Conservation (phyloP, 257 asterid genomes). For the Thymus mandschuricus region DNA sequence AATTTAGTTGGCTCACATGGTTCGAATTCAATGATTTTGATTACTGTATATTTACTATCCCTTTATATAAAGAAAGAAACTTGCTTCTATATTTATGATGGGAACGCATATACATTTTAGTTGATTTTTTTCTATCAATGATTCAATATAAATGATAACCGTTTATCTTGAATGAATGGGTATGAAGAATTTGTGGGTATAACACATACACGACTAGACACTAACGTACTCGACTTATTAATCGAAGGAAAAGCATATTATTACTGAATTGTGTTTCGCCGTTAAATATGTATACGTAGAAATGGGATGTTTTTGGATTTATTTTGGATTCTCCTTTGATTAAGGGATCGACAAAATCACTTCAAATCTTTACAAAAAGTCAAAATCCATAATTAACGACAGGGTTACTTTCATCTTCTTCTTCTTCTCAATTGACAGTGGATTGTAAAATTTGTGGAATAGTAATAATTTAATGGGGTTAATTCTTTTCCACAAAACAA, state of each 20-base stretch:
- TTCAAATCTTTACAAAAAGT: constrained; percentile 34
- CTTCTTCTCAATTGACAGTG: too few relatives aligned
- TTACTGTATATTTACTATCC: constrained; percentile 19
- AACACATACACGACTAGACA: too few relatives aligned
- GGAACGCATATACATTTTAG: not conserved
- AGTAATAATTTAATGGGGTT: not conserved
- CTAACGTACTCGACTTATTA: too few relatives aligned
- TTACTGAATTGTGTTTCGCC: too few relatives aligned
- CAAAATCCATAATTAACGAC: constrained; percentile 29
- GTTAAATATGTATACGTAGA: too few relatives aligned
- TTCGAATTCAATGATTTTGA: constrained; percentile 33
- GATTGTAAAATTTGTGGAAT: not conserved
- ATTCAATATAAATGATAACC: not conserved
- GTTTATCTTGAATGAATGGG: not conserved
- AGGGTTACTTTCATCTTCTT: not conserved
- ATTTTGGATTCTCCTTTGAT: constrained; percentile 39
- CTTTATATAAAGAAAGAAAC: not conserved
- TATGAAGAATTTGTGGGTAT: not conserved
- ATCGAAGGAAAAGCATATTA: too few relatives aligned
- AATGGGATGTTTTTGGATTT: too few relatives aligned
- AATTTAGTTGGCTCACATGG: constrained; percentile 34
- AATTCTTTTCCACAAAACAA: constrained; percentile 8
- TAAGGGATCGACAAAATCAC: constrained; percentile 39
- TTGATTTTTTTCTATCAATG: too few relatives aligned
- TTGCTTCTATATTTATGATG: not conserved